phyloP scores from a whole-genome alignment of 2,329 filamentous ascomycete genomes.

The Phoma sp. region DNA sequence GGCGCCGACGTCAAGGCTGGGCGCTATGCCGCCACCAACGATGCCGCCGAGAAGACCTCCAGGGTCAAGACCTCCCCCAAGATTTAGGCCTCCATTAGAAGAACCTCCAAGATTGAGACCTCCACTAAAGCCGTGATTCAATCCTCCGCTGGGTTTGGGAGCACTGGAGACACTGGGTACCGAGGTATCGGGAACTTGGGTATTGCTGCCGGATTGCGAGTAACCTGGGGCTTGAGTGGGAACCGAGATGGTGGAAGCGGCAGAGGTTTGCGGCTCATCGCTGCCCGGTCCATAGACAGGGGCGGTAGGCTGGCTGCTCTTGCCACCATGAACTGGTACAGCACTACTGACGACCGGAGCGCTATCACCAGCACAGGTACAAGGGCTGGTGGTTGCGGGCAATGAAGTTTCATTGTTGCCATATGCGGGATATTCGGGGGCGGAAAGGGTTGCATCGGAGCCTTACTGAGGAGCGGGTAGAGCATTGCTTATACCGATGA shows the following conservation, averaged over 20 bases:
- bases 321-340: not conserved
- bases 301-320: not conserved
- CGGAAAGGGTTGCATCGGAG: not conserved
- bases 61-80: conserved; percentile 8
- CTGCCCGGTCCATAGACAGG: not conserved
- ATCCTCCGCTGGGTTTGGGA: not conserved
- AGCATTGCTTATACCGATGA: conserved; percentile 10
- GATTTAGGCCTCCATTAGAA: too few relatives aligned
- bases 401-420: too few relatives aligned
- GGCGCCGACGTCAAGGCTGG: conserved; percentile 2
- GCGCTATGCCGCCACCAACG: conserved; percentile 4
- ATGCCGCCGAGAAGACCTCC: conserved; percentile 12
- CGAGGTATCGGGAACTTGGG: not conserved
- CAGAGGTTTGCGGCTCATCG: not conserved
- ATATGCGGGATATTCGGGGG: too few relatives aligned
- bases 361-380: not conserved
- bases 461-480: conserved; percentile 10
- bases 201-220: not conserved
- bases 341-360: not conserved
- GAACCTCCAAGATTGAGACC: too few relatives aligned
- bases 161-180: not conserved
- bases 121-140: not conserved
- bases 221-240: not conserved
- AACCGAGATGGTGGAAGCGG: not conserved
- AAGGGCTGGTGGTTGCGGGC: conserved; percentile 14